These are phyloP conservation scores for Limonomyces culmigenus DNA, from an alignment of 1,284 basidiomycete species.

Conservation along the genomic window DNA sequence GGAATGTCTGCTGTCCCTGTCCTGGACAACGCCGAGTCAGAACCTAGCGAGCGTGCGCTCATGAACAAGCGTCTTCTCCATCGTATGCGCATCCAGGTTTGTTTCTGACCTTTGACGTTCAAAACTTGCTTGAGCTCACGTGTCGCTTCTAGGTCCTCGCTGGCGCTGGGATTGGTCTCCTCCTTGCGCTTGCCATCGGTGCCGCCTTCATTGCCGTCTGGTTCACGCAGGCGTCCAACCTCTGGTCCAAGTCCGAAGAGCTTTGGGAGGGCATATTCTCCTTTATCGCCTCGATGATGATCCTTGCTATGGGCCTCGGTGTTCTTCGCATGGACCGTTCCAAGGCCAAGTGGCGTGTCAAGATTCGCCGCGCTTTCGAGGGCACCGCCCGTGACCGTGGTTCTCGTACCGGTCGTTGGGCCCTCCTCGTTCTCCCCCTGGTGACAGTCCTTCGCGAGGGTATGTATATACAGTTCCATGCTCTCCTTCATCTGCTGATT, in stretches of 20 bases:
- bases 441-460: constrained; percentile 89
- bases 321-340: constrained; percentile 49
- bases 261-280: constrained; percentile 69
- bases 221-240: constrained; percentile 60
- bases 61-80: constrained; percentile 25
- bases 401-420: constrained; percentile 55
- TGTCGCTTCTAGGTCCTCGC: constrained; percentile 52
- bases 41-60: constrained; percentile 8
- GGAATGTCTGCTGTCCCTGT: too few species aligned
- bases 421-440: constrained; percentile 74
- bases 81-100: constrained; percentile 48
- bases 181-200: constrained; percentile 63
- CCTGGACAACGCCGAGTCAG: constrained; percentile 10
- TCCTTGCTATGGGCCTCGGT: constrained; percentile 27
- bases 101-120: constrained; percentile 1
- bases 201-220: constrained; percentile 67
- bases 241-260: constrained; percentile 60
- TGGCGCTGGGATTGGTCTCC: constrained; percentile 61
- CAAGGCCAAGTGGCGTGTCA: constrained; percentile 80
- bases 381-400: constrained; percentile 15
- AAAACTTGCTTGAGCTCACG: background rate
- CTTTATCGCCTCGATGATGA: constrained; percentile 69
- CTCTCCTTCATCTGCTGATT: background rate
- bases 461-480: constrained; percentile 9
- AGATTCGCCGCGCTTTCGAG: constrained; percentile 68